A percentile compares a stretch with the other conserved stretches of the same genome.
Conservation (phyloP, 75 land plant genomes). For the Ceratopteris richardii region DNA sequence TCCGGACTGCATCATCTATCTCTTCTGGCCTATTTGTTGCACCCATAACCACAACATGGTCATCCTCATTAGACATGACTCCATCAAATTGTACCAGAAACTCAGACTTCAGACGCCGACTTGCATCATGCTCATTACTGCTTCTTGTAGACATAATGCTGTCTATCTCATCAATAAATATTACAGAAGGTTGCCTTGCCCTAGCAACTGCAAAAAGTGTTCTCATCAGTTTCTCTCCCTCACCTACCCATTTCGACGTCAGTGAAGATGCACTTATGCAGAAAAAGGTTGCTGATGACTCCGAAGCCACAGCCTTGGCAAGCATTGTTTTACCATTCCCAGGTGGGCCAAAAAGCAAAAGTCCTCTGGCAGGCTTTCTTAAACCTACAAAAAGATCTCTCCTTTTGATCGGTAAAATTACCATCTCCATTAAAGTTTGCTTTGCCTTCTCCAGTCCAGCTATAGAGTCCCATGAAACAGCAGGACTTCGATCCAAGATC, state of each 20-base stretch:
- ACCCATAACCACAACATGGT: slow-evolving; percentile 87
- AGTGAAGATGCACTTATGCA: slow-evolving; percentile 90
- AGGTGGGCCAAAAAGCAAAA: slow-evolving; percentile 98
- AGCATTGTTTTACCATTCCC: slow-evolving; percentile 99
- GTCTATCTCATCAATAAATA: slow-evolving; percentile 99
- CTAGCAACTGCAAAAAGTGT: slow-evolving; percentile 88
- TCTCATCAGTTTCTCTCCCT: slow-evolving; percentile 87
- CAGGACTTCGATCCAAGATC: slow-evolving; percentile 83
- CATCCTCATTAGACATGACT: slow-evolving; percentile 68
- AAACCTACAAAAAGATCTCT: slow-evolving; percentile 91
- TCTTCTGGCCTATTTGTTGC: slow-evolving; percentile 98
- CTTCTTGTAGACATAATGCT: slow-evolving; percentile 87
- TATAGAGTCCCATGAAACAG: slow-evolving; percentile 95
- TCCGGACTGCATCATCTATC: slow-evolving; percentile 94
- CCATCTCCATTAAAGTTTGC: slow-evolving; percentile 94
- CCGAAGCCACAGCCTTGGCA: slow-evolving; percentile 98
- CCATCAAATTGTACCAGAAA: slow-evolving; percentile 97
- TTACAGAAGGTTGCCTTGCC: slow-evolving; percentile 84
- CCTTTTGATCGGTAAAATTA: slow-evolving; percentile 81
- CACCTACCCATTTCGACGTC: slow-evolving; percentile 99
- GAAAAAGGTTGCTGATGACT: slow-evolving; percentile 90
- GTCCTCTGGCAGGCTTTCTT: slow-evolving; percentile 88
- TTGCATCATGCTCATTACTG: slow-evolving; percentile 86
- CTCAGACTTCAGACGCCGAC: slow-evolving; percentile 95
- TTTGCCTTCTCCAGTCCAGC: slow-evolving; percentile 97